Evolutionary conservation across 495 filamentous ascomycete species (phyloP).

Genomic region (Extremus antarcticus): DNA sequence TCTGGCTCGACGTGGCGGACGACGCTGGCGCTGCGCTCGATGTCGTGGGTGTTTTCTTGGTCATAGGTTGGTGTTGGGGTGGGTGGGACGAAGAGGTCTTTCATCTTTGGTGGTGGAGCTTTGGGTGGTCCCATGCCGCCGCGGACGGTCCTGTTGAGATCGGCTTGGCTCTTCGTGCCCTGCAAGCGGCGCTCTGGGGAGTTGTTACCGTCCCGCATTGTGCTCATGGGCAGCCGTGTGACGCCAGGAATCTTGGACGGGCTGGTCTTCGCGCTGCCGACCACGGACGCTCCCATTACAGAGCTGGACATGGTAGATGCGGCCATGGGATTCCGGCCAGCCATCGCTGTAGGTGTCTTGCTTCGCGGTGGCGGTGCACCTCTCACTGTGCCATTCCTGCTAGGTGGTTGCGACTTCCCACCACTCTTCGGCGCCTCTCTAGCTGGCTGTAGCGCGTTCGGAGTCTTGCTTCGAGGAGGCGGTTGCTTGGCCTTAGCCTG

Average conservation of each 20-base stretch:
- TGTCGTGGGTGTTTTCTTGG: slow-evolving; percentile 18
- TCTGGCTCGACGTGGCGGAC: slow-evolving; percentile 74
- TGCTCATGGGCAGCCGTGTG: slow-evolving; percentile 59
- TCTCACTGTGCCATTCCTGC: slow-evolving; percentile 20
- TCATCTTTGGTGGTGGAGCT: slow-evolving; percentile 81
- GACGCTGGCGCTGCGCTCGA: slow-evolving; percentile 49
- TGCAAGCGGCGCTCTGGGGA: slow-evolving; percentile 58
- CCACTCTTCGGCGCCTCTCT: slow-evolving; percentile 19
- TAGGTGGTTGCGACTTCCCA: slow-evolving; percentile 5
- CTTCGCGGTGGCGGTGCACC: slow-evolving; percentile 30
- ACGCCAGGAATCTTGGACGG: slow-evolving; percentile 70
- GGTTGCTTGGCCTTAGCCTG: slow-evolving; percentile 51
- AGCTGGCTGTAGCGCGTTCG: slow-evolving; percentile 34
- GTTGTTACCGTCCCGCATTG: slow-evolving; percentile 70
- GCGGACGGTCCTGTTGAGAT: slow-evolving; percentile 36
- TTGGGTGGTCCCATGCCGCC: slow-evolving; percentile 49
- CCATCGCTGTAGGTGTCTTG: slow-evolving; percentile 51
- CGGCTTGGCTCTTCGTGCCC: slow-evolving; percentile 1
- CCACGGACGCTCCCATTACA: slow-evolving; percentile 13
- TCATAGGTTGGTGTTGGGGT: slow-evolving; percentile 38
- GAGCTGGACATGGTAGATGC: slow-evolving; percentile 24
- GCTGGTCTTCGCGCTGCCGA: slow-evolving; percentile 35
- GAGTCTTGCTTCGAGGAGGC: slow-evolving; percentile 68
- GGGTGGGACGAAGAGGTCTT: slow-evolving; percentile 63
- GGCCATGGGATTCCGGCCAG: slow-evolving; percentile 49